Percentiles rank a stretch among this genome's conserved stretches.
Evolutionary conservation across 306 rosid species (phyloP).

Genomic region (Benincasa hispida): DNA sequence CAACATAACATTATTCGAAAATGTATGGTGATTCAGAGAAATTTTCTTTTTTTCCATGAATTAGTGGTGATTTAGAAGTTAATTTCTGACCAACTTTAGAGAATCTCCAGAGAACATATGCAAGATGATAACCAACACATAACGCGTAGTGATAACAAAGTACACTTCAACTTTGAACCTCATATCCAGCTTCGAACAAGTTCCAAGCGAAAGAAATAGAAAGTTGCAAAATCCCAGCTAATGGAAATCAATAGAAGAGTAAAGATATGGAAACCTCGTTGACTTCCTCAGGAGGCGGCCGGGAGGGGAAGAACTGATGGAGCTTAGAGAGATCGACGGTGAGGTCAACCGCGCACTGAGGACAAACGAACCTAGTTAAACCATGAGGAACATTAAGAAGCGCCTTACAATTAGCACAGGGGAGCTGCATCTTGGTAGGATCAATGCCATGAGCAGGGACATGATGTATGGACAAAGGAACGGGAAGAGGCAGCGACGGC

Average conservation of each 20-base stretch:
- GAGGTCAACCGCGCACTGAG: slow-evolving; percentile 79
- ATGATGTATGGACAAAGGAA: slow-evolving; percentile 18
- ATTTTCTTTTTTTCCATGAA: not conserved
- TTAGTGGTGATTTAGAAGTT: not conserved
- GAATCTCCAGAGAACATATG: not conserved
- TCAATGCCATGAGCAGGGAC: slow-evolving; percentile 79
- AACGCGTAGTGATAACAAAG: not conserved
- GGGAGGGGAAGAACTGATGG: slow-evolving; percentile 16
- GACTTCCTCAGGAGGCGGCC: slow-evolving; percentile 35
- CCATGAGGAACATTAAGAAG: slow-evolving; percentile 96
- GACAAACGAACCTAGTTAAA: slow-evolving; percentile 61
- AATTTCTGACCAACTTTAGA: not conserved
- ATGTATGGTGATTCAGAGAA: not conserved
- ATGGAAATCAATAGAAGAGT: not conserved
- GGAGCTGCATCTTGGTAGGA: slow-evolving; percentile 95
- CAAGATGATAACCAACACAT: not conserved
- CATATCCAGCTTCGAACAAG: not conserved
- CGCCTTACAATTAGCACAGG: slow-evolving; percentile 86
- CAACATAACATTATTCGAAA: not conserved
- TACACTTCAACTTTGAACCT: not conserved
- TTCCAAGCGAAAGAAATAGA: not conserved
- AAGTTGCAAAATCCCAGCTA: not conserved
- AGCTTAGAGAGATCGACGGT: slow-evolving; percentile 67
- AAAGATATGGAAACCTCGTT: slow-evolving; percentile 29
- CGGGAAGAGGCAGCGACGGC: not conserved